Conservation (phyloP, 345 rosid species). For the Pistacia vera region DNA sequence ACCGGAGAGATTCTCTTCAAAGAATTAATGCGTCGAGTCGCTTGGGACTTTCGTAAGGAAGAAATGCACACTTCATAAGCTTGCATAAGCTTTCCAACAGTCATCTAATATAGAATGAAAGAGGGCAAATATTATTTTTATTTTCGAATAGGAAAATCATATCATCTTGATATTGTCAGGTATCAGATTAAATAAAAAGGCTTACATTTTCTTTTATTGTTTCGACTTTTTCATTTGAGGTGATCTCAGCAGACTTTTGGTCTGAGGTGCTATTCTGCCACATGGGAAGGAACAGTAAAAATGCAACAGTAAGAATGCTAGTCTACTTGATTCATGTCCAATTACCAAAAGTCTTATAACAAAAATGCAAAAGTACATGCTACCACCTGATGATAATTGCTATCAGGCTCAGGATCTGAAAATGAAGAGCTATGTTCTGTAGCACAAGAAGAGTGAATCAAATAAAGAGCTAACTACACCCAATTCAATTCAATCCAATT, state of each 20-base stretch:
- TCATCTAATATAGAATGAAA: slow-evolving; percentile 51
- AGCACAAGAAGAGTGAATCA: slow-evolving; percentile 30
- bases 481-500: neutral
- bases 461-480: neutral
- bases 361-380: slow-evolving; percentile 13
- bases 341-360: slow-evolving; percentile 1
- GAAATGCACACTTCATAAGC: slow-evolving; percentile 75
- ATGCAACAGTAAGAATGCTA: slow-evolving; percentile 14
- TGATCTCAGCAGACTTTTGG: slow-evolving; percentile 23
- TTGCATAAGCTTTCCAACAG: slow-evolving; percentile 64
- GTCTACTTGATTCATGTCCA: slow-evolving; percentile 19
- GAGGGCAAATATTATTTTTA: neutral
- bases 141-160: neutral
- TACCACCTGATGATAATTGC: slow-evolving; percentile 56
- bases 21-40: slow-evolving; percentile 61
- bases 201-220: slow-evolving; percentile 60
- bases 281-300: neutral
- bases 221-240: slow-evolving; percentile 36
- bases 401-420: slow-evolving; percentile 52
- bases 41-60: slow-evolving; percentile 60
- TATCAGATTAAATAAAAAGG: neutral
- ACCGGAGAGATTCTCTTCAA: slow-evolving; percentile 83
- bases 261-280: slow-evolving; percentile 37
- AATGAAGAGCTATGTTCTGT: slow-evolving; percentile 49
- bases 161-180: neutral